Evolutionary conservation across 2,329 filamentous ascomycete genomes (phyloP).

Genomic region (Claviceps fusiformis): DNA sequence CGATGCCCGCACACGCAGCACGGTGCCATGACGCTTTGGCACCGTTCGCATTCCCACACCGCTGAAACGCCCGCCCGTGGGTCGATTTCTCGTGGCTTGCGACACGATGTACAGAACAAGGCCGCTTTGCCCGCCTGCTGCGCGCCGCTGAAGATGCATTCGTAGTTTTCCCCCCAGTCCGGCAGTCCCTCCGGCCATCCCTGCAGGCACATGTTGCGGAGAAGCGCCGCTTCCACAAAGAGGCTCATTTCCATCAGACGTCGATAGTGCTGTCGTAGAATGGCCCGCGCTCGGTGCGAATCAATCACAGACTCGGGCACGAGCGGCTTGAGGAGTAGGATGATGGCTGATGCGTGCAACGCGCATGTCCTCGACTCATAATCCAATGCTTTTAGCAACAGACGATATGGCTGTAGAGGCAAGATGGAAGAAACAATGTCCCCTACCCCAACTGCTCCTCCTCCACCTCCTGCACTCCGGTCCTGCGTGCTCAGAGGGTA

Average conservation of each 20-base stretch:
- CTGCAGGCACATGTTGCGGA: conserved; percentile 47
- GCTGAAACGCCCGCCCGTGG: conserved; percentile 28
- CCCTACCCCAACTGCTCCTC: not conserved
- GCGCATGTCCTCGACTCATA: conserved; percentile 44
- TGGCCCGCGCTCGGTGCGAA: conserved; percentile 37
- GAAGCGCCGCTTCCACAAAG: conserved; percentile 45
- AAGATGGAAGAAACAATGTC: conserved; percentile 7
- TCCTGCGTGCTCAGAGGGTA: conserved; percentile 22
- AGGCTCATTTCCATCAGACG: conserved; percentile 46
- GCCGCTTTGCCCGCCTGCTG: conserved; percentile 41
- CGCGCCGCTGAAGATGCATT: conserved; percentile 37
- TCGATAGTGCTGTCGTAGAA: conserved; percentile 45
- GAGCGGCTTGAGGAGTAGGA: conserved; percentile 45
- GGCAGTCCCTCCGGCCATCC: conserved; percentile 40
- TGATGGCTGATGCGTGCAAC: conserved; percentile 46
- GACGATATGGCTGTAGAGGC: conserved; percentile 41
- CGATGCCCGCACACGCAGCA: conserved; percentile 47
- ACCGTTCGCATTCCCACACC: conserved; percentile 47
- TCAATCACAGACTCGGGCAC: conserved; percentile 42
- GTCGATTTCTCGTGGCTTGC: conserved; percentile 41
- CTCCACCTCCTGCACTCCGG: not conserved
- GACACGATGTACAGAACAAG: conserved; percentile 41
- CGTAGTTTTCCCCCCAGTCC: conserved; percentile 41
- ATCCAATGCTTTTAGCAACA: conserved; percentile 38
- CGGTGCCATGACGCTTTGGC: conserved; percentile 35